Conservation (phyloP, 257 asterid species). For the Craterostigma plantagineum region DNA sequence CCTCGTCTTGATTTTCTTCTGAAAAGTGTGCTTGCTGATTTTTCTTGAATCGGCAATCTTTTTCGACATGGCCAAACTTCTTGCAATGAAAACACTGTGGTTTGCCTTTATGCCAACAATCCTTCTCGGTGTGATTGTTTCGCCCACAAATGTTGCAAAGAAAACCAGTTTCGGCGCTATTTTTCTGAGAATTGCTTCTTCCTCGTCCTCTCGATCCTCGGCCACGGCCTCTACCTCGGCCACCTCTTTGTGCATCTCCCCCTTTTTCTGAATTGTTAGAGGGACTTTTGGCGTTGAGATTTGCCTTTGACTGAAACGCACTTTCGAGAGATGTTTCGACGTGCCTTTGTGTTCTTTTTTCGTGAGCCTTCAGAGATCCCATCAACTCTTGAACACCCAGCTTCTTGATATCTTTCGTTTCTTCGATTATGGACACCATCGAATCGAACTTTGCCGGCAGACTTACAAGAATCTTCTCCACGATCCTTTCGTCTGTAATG, state of each 20-base stretch:
- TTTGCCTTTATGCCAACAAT: background rate
- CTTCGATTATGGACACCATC: background rate
- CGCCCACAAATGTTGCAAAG: background rate
- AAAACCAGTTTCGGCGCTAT: background rate
- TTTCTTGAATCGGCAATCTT: background rate
- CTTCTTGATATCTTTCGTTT: background rate
- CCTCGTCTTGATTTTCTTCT: background rate
- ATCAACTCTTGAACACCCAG: background rate
- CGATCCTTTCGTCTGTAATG: background rate
- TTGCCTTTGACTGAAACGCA: background rate
- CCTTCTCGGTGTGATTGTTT: background rate
- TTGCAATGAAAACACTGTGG: background rate
- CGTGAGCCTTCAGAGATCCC: background rate
- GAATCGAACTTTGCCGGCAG: background rate
- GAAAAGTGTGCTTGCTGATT: background rate
- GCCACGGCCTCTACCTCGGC: background rate
- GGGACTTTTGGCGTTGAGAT: background rate
- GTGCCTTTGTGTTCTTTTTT: background rate
- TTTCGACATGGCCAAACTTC: background rate
- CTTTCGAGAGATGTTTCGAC: background rate
- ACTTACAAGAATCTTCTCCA: slow-evolving; percentile 1
- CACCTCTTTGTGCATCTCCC: background rate
- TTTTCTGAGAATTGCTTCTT: background rate
- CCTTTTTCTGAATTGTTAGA: background rate
- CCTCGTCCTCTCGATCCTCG: background rate